Evolutionary conservation across 192 early-diverging fungal species (phyloP).

Genomic region (Entomortierella parvispora): DNA sequence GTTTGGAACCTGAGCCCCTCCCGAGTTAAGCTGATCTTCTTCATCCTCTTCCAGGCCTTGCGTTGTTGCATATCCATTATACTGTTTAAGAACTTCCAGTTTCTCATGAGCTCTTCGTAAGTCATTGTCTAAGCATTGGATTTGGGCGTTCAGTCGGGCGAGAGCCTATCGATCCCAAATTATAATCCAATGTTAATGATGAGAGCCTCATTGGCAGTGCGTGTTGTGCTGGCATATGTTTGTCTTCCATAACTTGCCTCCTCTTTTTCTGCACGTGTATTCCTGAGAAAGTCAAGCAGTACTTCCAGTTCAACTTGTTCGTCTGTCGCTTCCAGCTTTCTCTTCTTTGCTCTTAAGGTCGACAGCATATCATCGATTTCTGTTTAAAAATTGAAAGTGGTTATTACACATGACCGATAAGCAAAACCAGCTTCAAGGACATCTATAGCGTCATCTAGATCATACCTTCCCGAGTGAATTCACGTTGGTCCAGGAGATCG

Average conservation of each 20-base stretch:
- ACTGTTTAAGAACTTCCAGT: constrained; percentile 42
- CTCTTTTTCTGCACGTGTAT: constrained; percentile 66
- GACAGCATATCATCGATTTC: constrained; percentile 73
- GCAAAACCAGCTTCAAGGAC: constrained; percentile 3
- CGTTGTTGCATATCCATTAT: constrained; percentile 13
- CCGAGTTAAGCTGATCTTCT: constrained; percentile 23
- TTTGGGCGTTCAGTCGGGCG: constrained; percentile 47
- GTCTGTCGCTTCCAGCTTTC: constrained; percentile 64
- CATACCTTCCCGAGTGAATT: constrained; percentile 38
- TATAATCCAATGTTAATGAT: too few species aligned
- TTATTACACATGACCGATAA: not conserved
- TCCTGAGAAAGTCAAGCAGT: constrained; percentile 72
- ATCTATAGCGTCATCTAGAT: too few species aligned
- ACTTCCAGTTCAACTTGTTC: constrained; percentile 67
- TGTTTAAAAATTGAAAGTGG: not conserved
- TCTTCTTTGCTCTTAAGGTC: constrained; percentile 71
- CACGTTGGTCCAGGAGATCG: constrained; percentile 28
- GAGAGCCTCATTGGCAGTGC: too few species aligned
- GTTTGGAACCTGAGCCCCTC: constrained; percentile 43
- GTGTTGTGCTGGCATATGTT: too few species aligned
- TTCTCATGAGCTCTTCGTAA: constrained; percentile 48
- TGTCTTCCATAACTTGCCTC: constrained; percentile 54
- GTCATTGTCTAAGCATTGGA: constrained; percentile 59
- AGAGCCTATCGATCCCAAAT: too few species aligned
- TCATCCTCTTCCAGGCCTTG: constrained; percentile 42